Conservation (phyloP, 2,329 filamentous ascomycete species). For the Cladosporium sp. region DNA sequence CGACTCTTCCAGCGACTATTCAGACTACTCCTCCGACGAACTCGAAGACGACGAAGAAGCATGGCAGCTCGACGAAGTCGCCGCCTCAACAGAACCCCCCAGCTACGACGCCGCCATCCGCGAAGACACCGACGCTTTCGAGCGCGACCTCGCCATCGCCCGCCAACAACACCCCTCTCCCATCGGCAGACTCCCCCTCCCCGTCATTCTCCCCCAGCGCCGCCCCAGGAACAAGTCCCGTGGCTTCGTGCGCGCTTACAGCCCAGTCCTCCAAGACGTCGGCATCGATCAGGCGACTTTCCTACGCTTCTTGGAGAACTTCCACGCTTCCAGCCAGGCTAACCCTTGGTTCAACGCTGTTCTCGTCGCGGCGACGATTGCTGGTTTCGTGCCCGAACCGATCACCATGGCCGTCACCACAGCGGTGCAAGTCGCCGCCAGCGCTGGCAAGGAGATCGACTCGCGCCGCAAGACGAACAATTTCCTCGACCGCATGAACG, state of each 20-base stretch:
- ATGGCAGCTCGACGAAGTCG: slow-evolving; percentile 37
- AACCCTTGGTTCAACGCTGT: slow-evolving; percentile 37
- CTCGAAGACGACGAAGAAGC: slow-evolving; percentile 36
- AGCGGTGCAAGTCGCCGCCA: slow-evolving; percentile 47
- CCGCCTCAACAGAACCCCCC: slow-evolving; percentile 29
- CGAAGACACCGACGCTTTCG: slow-evolving; percentile 27
- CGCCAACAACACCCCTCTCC: not conserved
- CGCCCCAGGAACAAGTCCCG: slow-evolving; percentile 52
- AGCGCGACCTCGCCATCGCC: slow-evolving; percentile 29
- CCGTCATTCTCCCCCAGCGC: slow-evolving; percentile 56
- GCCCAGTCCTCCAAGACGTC: slow-evolving; percentile 48
- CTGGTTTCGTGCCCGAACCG: slow-evolving; percentile 36
- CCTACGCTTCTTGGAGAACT: slow-evolving; percentile 51
- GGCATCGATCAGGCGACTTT: slow-evolving; percentile 55
- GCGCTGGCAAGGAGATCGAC: slow-evolving; percentile 46
- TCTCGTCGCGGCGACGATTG: slow-evolving; percentile 38
- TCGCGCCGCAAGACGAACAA: slow-evolving; percentile 48
- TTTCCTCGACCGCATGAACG: slow-evolving; percentile 60
- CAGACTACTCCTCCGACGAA: slow-evolving; percentile 21
- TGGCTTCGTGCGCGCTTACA: slow-evolving; percentile 58
- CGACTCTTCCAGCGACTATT: slow-evolving; percentile 19
- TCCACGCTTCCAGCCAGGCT: slow-evolving; percentile 49
- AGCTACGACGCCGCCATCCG: slow-evolving; percentile 34
- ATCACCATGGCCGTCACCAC: slow-evolving; percentile 45
- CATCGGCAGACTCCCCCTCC: slow-evolving; percentile 40